These are phyloP conservation scores for Amanita rimosa DNA, from an alignment of 768 basidiomycete genomes.

Conservation along the genomic window DNA sequence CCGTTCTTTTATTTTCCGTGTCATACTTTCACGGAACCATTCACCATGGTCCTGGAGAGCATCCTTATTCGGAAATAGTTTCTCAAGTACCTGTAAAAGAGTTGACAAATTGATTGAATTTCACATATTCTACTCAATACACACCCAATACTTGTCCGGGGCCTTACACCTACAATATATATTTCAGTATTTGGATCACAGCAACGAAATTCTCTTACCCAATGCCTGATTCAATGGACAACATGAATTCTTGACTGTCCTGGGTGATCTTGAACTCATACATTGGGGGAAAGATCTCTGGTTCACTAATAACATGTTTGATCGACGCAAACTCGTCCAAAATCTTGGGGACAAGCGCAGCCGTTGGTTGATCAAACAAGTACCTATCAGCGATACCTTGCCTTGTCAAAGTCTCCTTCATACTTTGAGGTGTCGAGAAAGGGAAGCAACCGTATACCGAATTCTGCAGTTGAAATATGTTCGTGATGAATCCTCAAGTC, in stretches of 20 bases:
- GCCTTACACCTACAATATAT: neutral
- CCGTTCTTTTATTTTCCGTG: constrained; percentile 19
- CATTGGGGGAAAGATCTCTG: constrained; percentile 21
- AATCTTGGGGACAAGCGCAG: constrained; percentile 17
- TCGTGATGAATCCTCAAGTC: neutral
- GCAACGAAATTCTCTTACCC: constrained; percentile 13
- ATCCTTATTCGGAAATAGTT: constrained; percentile 24
- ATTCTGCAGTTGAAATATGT: constrained; percentile 24
- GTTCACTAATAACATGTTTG: constrained; percentile 22
- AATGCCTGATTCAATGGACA: constrained; percentile 24
- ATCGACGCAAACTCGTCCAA: constrained; percentile 24
- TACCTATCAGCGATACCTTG: constrained; percentile 29
- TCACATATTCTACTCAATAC: constrained; percentile 16
- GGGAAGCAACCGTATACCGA: constrained; percentile 56
- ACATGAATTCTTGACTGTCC: constrained; percentile 27
- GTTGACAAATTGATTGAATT: neutral
- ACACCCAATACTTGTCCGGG: constrained; percentile 17
- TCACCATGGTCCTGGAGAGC: constrained; percentile 16
- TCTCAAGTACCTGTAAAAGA: constrained; percentile 15
- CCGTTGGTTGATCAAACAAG: constrained; percentile 26
- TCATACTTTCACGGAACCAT: constrained; percentile 19
- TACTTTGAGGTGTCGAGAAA: constrained; percentile 43
- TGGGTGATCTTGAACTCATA: constrained; percentile 17
- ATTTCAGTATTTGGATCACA: neutral
- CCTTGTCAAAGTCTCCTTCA: constrained; percentile 25